Evolutionary conservation across 257 asterid genomes (phyloP), one percentile per base, ranked within the genome.

Genomic region (Thymus quinquecostatus): DNA sequence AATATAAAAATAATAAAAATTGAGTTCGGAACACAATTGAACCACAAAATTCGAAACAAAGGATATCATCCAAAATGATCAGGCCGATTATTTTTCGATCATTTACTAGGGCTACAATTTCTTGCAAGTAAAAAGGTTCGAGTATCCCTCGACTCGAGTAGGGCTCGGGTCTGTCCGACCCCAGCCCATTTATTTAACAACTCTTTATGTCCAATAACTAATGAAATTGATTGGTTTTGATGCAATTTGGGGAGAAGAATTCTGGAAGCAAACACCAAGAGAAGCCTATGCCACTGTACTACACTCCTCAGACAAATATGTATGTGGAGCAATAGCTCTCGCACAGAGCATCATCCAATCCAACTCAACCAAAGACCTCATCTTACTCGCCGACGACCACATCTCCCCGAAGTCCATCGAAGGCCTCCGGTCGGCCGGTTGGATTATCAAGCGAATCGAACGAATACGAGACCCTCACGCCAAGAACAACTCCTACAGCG

Each of bases 271-370:
- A 33, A 63, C 66, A 50, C 79, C 77, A 66, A 75, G 80, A 69
- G 92, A 92, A 60, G 96, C 98, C 0, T 92, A 88, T 67, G 97
- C 84, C 0, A 85, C 97, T 1, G 85, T 88, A 6, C 76, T 92
- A 4, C 97, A 92, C 75, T 86, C 98, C 2, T 85, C 92, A 3
- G 92, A 90, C 69, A 68, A 79, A 55, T 92, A 89, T 57, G 91
- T 92, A 1, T 92, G 98, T 62, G 96, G 98, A 9, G 97, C 96
- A 66, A 88, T 92, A 45, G 86, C 86, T 27, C 76, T 92, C 44
- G 96, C 89, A 11, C 96, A 89, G 64, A 92, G 92, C 82, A 76
- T 92, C 64, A 76, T 85, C 73, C 82, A 10, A 66, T 60, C 96
- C 21, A 82, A 81, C 62, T 59, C 98, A 1, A 83, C 81, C 12